Conservation (phyloP, 495 filamentous ascomycete species). For the Neurospora sublineolata region DNA sequence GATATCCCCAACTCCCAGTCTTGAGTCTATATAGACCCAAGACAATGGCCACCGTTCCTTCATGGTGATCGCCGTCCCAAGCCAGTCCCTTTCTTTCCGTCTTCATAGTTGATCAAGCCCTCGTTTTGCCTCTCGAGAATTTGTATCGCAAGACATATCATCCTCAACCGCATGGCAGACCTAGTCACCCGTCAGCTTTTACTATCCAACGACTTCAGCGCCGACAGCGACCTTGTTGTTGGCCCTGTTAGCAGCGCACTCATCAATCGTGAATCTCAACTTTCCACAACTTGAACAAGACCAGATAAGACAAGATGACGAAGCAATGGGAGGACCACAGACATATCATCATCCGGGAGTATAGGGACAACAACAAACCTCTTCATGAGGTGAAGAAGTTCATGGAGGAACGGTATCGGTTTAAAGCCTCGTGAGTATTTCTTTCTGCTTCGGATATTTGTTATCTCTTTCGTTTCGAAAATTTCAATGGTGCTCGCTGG, state of each 20-base stretch:
- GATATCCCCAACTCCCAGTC: neutral
- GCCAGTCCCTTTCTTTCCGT: neutral
- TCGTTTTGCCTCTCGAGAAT: neutral
- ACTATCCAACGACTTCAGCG: neutral
- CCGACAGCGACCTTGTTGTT: neutral
- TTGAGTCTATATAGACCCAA: neutral
- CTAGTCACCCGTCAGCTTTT: neutral
- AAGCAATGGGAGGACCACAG: slow-evolving; percentile 31
- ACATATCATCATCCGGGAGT: slow-evolving; percentile 25
- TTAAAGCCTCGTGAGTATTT: slow-evolving; percentile 34
- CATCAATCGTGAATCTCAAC: neutral
- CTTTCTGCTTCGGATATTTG: neutral
- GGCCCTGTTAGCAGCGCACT: neutral
- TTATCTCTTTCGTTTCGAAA: neutral
- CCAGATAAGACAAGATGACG: slow-evolving; percentile 21
- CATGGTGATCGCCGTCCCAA: neutral
- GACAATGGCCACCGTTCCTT: neutral
- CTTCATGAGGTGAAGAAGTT: slow-evolving; percentile 30
- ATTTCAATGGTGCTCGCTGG: neutral
- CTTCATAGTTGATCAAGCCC: neutral
- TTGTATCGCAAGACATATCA: neutral
- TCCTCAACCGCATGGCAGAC: neutral
- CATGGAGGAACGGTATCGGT: slow-evolving; percentile 31
- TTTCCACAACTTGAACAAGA: neutral
- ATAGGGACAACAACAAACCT: slow-evolving; percentile 29